Evolutionary conservation across 1,139 yeast genomes (phyloP), one percentile per base, ranked within the genome.

Genomic region (Candida mesenterica): DNA sequence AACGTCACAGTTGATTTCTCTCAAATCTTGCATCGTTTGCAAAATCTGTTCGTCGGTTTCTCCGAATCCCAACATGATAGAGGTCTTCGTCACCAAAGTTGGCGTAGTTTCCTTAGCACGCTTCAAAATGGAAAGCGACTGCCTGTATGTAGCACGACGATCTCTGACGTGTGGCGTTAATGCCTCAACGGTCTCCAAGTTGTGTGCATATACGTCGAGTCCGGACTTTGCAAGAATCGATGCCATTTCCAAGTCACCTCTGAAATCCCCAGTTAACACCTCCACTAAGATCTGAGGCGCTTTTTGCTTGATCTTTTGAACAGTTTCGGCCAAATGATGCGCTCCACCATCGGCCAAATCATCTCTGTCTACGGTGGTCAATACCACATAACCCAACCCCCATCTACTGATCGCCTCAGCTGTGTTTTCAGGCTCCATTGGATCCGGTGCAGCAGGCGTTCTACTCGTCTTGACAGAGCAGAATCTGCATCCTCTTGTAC

Each of bases 321-420:
- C 97, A 0, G 99, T 92, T 52, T 85, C 87, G 0, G 94, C 82
- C 56, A 94, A 77, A 62, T 94, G 99, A 42, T 77, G 70, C 2
- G 97, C 82, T 32, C 99, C 99, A 39, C 98, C 97, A 54, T 94
- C 99, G 1, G 72, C 52, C 49, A 92, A 70, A 61, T 94, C 99
- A 60, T 94, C 99, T 64, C 99, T 78, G 59, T 94, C 99, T 22
- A 94, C 99, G 1, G 98, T 90, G 15, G 99, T 94, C 48, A 94
- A 70, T 26, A 94, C 99, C 23, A 94, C 97, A 58, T 94, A 94
- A 18, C 99, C 99, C 45, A 94, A 74, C 1, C 97, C 98, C 99
- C 99, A 94, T 62, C 96, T 80, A 35, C 90, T 82, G 42, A 94
- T 89, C 18, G 98, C 98, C 52, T 87, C 97, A 0, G 98, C 97